Evolutionary conservation across 495 filamentous ascomycete genomes (phyloP).

Genomic region (Lophiostoma macrostomum): DNA sequence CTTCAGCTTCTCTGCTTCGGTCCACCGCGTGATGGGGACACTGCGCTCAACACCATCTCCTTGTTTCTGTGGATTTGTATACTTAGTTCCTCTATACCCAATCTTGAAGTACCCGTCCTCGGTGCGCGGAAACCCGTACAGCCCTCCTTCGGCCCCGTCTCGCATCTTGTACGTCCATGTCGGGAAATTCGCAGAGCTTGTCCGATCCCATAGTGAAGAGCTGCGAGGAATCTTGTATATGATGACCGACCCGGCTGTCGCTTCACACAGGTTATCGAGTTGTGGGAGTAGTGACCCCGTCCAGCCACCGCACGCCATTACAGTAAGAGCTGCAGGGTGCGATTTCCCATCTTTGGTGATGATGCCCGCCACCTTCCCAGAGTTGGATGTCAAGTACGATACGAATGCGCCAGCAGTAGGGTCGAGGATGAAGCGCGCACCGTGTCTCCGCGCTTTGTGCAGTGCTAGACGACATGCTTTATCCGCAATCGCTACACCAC

Average conservation of each 20-base stretch:
- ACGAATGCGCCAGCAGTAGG: neutral
- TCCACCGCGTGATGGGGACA: neutral
- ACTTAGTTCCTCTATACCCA: slow-evolving; percentile 7
- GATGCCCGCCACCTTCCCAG: neutral
- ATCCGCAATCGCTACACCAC: slow-evolving; percentile 44
- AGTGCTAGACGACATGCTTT: slow-evolving; percentile 47
- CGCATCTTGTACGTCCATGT: neutral
- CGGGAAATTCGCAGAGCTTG: neutral
- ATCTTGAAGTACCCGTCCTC: neutral
- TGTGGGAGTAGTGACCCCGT: neutral
- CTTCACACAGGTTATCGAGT: neutral
- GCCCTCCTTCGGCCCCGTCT: neutral
- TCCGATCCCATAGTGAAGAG: neutral
- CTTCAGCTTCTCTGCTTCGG: neutral
- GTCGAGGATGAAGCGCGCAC: neutral
- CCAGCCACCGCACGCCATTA: neutral
- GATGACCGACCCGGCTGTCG: neutral
- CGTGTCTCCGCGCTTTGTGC: slow-evolving; percentile 34
- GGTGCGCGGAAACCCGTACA: neutral
- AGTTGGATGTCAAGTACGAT: neutral
- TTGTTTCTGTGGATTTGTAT: slow-evolving; percentile 2
- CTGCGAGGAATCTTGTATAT: neutral
- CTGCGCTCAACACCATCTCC: neutral
- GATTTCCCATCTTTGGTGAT: neutral
- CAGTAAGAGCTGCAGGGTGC: neutral